A percentile compares a stretch with the other conserved stretches of the same genome.
Conservation (phyloP, 2,329 filamentous ascomycete species). For the Cladosporium sp. region DNA sequence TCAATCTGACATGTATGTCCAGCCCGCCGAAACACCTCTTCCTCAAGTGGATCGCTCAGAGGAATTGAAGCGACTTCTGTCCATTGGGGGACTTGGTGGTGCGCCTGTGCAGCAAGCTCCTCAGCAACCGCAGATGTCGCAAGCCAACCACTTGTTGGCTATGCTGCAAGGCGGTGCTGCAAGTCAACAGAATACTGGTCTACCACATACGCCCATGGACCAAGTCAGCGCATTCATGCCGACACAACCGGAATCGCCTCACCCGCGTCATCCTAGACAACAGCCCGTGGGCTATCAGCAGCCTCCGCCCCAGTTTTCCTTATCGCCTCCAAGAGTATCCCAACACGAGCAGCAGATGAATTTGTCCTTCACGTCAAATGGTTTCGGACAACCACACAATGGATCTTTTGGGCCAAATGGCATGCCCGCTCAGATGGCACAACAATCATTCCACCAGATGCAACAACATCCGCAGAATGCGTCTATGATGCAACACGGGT, state of each 20-base stretch:
- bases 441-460: neutral
- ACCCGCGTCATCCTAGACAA: conserved; percentile 42
- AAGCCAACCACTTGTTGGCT: conserved; percentile 52
- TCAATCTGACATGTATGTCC: neutral
- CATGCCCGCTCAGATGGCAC: neutral
- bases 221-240: conserved; percentile 2
- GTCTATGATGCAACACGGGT: neutral
- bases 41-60: conserved; percentile 21
- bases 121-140: conserved; percentile 27
- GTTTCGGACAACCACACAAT: conserved; percentile 3
- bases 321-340: conserved; percentile 30
- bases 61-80: conserved; percentile 50
- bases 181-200: conserved; percentile 4
- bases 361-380: conserved; percentile 15
- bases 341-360: conserved; percentile 24
- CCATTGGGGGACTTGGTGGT: conserved; percentile 31
- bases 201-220: conserved; percentile 7
- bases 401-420: neutral
- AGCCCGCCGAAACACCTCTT: conserved; percentile 8
- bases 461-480: neutral
- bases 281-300: conserved; percentile 46
- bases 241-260: conserved; percentile 45
- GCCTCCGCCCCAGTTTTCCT: conserved; percentile 47
- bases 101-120: neutral
- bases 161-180: conserved; percentile 46